phyloP scores from a whole-genome alignment of 2,329 filamentous ascomycete species.

The Fusarium fujikuroi region DNA sequence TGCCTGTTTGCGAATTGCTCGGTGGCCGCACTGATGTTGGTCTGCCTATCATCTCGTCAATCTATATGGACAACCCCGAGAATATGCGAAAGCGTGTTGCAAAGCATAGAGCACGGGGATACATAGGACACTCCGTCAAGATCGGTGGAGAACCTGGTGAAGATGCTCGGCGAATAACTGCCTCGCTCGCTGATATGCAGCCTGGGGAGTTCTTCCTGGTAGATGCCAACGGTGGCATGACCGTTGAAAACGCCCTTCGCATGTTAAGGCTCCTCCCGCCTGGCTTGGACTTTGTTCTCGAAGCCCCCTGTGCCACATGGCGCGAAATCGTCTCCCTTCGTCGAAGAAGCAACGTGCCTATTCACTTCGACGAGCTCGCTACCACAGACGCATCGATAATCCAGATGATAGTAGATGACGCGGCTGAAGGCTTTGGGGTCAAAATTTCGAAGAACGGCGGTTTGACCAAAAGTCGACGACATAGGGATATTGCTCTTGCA shows the following conservation, averaged over 20 bases:
- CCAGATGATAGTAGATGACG: constrained; percentile 31
- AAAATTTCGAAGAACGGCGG: constrained; percentile 39
- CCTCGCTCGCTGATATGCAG: constrained; percentile 25
- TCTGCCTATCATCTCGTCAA: constrained; percentile 35
- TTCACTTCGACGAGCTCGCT: constrained; percentile 34
- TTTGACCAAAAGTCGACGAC: constrained; percentile 26
- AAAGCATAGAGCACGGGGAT: constrained; percentile 24
- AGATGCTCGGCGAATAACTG: constrained; percentile 27
- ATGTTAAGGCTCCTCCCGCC: constrained; percentile 31
- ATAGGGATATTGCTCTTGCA: constrained; percentile 31
- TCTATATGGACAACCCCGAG: constrained; percentile 27
- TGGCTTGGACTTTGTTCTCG: constrained; percentile 34
- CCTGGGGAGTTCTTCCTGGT: constrained; percentile 34
- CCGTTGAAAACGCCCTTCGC: constrained; percentile 29
- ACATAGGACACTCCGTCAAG: constrained; percentile 29
- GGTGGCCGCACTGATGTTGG: constrained; percentile 23
- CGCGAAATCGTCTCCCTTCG: constrained; percentile 28
- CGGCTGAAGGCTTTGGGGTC: constrained; percentile 27
- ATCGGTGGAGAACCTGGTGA: constrained; percentile 21
- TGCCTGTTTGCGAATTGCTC: constrained; percentile 37
- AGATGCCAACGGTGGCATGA: constrained; percentile 31
- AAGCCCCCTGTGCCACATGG: constrained; percentile 32
- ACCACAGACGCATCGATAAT: constrained; percentile 23
- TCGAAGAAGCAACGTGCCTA: constrained; percentile 19
- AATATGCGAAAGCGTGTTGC: constrained; percentile 26